Base-by-base conservation (phyloP, 768 basidiomycete species). In the Kwoniella sp. region DNA sequence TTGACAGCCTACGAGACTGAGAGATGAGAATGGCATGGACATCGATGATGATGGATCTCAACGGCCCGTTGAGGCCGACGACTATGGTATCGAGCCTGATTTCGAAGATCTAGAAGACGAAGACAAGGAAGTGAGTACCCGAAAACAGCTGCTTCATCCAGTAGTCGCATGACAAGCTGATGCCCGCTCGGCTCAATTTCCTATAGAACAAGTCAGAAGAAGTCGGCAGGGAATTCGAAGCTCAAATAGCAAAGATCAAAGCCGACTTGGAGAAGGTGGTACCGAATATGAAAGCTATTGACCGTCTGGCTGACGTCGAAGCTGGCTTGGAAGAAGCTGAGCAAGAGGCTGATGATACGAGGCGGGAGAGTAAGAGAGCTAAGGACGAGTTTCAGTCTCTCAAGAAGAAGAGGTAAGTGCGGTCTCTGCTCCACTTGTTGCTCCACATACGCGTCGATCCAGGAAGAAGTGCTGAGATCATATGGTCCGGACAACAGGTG, bases 231-330 rank as follows among this genome's bases (percentile, higher is more conserved):
- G 68, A 68, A 29, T 57, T 57, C 13, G 77, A 89, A 84, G 86
- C 86, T 70, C 86, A 86, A 26, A 83, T 87, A 8, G 81, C 84
- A 0, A 88, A 88, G 30, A 83, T 84, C 8, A 83, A 87, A n/a
- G 84, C 87, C 19, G 86, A 89, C 65, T 84, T 92, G 27, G 92
- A 95, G 62, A 84, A 87, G 29, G 91, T 98, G 88, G 90, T 92
- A 0, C 94, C 95, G 12, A 99, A 98, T 77, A 84, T 97, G 86
- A 98, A 98, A 79, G 95, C 95, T 0, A 90, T 94, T 68, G 93
- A 97, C 68, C 83, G 88, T 89, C 89, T 63, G 21, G 87, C 75
- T 0, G 82, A 81, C 56, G 81, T 81, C 4, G 78, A 97, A 78
- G 82, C 84, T 1, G 92, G 91, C 73, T 84, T 98, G 17, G 85